Evolutionary conservation across 2,329 filamentous ascomycete genomes (phyloP), one percentile per base, ranked within the genome.

Genomic region (Colletotrichum truncatum): DNA sequence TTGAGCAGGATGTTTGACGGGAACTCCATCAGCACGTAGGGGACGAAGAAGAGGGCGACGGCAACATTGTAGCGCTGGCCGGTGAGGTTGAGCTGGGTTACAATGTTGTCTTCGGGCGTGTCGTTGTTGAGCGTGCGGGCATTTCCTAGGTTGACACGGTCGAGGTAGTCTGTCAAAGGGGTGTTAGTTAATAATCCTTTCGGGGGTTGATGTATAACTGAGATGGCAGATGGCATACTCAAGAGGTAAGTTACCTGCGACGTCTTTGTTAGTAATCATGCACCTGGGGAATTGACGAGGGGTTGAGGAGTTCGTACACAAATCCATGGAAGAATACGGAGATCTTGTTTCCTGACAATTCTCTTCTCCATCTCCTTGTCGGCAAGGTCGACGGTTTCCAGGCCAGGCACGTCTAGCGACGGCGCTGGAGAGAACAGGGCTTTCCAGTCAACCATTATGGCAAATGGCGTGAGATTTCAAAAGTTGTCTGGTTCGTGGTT

Each of bases 1-100:
- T 76, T 76, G 63, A 76, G 74, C 14, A 76, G 64, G 25, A 76
- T 73, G 54, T 76, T 76, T 45, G 72, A 75, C 6, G 74, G 74
- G 43, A 76, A 75, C 52, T 75, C 73, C 72, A 73, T 73, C 4
- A 75, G 45, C 7, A 68, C 67, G 49, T 75, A 74, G 16, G 73
- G 73, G 1, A 74, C 73, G 63, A 75, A 75, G 63, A 75, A 75
- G 1, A 75, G 54, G 12, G 73, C 73, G 18, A 75, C 72, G 48
- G 73, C 73, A 32, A 75, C 69, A 58, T 75, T 75, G 69, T 75
- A 75, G 26, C 67, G 73, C 64, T 74, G 71, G 30, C 73, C 73
- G 9, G 73, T 74, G 55, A 76, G 73, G 63, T 69, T 56, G 68
- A 76, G 73, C 43, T 73, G 72, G 0, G 49, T 53, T 21, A 76